A percentile compares a stretch with the other conserved stretches of the same genome.
These are phyloP conservation scores for Filobasidium wieringae DNA, from an alignment of 768 basidiomycete genomes.

Conservation along the genomic window DNA sequence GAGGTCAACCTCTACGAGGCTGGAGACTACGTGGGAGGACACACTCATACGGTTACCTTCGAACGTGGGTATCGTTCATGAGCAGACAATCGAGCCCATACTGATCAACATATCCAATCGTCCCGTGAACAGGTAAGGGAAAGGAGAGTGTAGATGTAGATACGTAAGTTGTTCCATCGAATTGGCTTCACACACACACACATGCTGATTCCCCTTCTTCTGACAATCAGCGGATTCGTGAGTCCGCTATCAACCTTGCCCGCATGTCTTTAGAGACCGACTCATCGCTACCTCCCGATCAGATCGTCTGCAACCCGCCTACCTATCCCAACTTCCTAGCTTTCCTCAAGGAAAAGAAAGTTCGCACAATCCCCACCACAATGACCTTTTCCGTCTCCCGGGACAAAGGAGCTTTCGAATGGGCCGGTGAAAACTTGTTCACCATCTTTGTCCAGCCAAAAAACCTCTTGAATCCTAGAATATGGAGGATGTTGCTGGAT, in stretches of 20 bases:
- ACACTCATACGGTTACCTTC: constrained; percentile 61
- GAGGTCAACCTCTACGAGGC: constrained; percentile 66
- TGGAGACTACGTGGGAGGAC: constrained; percentile 57
- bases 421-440: constrained; percentile 56
- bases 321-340: constrained; percentile 70
- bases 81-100: not conserved
- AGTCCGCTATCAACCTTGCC: constrained; percentile 18
- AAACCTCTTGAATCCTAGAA: constrained; percentile 40
- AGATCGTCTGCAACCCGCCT: constrained; percentile 66
- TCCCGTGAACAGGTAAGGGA: constrained; percentile 17
- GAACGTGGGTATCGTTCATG: constrained; percentile 20
- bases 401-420: constrained; percentile 58
- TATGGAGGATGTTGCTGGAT: constrained; percentile 37
- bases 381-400: constrained; percentile 72
- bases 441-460: constrained; percentile 58
- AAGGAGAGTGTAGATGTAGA: constrained; percentile 47
- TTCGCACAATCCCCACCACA: constrained; percentile 50
- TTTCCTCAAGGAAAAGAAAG: constrained; percentile 49
- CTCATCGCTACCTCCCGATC: not conserved
- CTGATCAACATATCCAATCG: not conserved
- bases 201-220: not conserved
- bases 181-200: not conserved
- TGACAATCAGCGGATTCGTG: constrained; percentile 49
- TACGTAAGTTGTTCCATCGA: constrained; percentile 58
- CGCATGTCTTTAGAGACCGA: not conserved